Evolutionary conservation across 352 stramenopile genomes (phyloP), one percentile per base, ranked within the genome.

Genomic region (Phytophthora meadii): DNA sequence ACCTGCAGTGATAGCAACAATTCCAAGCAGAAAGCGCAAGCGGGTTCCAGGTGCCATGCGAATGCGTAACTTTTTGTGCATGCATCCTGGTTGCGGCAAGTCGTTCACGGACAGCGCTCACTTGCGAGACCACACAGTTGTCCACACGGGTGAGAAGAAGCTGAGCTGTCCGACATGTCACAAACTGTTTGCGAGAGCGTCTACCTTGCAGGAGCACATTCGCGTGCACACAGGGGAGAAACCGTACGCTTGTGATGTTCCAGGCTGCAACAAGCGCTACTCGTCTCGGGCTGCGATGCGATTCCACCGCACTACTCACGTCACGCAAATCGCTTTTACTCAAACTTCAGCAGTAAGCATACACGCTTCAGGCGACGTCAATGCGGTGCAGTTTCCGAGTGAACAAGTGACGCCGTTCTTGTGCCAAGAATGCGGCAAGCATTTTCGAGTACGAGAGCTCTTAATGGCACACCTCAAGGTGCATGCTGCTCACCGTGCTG

Each of bases 211-310:
- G 14, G 81, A 88, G 48, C 82, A 90, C 55, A 73, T 76, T 61
- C 82, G 84, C 37, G 82, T 92, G 27, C 85, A 93, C 57, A 89
- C 81, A 28, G 82, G 84, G 9, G 84, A 92, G 69, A 89, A 90
- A 44, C 82, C 82, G 19, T 93, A 90, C 54, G 60, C 60, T 28
- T 94, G 85, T 52, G 70, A 36, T 61, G 69, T 82, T 15, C 46
- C 63, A 22, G 72, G 65, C 9, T 94, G 86, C 58, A 72, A 49
- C 52, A 90, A 90, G 63, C 77, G 78, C 12, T 94, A 90, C 55
- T 79, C 82, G 34, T 90, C 82, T 9, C 79, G 82, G 48, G 74
- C 80, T 27, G 82, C 82, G 36, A 77, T 90, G 56, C 80, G 82
- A 2, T 86, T 90, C 49, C 82, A 90, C 55, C 61, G 76, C 22